Evolutionary conservation across 78 protist genomes (phyloP).

Genomic region (Dictyostelium brefeldianum): DNA sequence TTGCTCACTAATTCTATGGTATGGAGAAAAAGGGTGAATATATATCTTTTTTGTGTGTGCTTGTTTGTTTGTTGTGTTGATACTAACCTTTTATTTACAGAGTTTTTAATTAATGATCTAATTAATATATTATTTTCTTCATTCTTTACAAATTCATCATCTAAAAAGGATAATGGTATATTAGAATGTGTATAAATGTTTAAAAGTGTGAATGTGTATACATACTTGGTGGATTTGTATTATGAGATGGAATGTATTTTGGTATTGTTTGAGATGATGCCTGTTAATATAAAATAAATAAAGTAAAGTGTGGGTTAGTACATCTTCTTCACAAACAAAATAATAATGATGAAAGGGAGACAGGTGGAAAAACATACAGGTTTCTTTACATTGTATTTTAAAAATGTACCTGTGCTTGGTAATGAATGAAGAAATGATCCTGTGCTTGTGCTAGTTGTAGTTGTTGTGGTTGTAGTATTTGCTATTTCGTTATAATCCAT

Average conservation of each 20-base stretch:
- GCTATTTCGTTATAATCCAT: neutral
- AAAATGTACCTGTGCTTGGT: neutral
- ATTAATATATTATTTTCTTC: slow-evolving; percentile 22
- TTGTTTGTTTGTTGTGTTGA: neutral
- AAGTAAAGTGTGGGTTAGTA: no score
- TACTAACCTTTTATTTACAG: neutral
- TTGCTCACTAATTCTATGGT: neutral
- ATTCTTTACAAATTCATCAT: slow-evolving; percentile 33
- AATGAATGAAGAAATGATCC: neutral
- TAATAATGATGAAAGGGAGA: no score
- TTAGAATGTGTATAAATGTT: neutral
- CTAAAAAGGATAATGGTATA: neutral
- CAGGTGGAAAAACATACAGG: slow-evolving; percentile 6
- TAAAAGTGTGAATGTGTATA: neutral
- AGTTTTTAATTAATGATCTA: neutral
- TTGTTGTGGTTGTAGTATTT: no score
- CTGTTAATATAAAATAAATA: no score
- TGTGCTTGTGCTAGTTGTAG: neutral
- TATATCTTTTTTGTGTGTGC: neutral
- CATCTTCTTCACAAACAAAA: no score
- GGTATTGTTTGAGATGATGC: neutral
- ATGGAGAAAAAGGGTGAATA: neutral
- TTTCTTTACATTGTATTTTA: slow-evolving; percentile 16
- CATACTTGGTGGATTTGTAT: slow-evolving; percentile 29
- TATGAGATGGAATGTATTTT: slow-evolving; percentile 24